These are phyloP conservation scores for Pistacia atlantica DNA, from an alignment of 345 rosid species.

Conservation along the genomic window DNA sequence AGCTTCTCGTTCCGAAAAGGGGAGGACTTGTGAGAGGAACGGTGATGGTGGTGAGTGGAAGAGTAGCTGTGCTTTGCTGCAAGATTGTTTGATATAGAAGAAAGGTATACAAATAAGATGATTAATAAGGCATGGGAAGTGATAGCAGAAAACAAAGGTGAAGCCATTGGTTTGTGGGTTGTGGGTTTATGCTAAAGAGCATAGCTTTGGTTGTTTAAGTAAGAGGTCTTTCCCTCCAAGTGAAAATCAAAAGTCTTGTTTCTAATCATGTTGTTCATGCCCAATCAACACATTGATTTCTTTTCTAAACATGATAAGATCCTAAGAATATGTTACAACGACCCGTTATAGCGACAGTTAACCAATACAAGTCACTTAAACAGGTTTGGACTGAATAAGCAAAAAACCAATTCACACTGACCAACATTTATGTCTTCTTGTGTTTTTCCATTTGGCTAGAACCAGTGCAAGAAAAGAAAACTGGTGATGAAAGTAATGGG, in stretches of 20 bases:
- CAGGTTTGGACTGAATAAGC: conserved; percentile 8
- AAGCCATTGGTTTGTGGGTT: conserved; percentile 48
- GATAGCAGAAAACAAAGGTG: conserved; percentile 22
- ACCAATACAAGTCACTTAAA: conserved; percentile 28
- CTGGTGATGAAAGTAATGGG: conserved; percentile 5
- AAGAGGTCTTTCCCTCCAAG: conserved; percentile 26
- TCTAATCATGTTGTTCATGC: conserved; percentile 37
- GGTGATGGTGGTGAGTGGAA: conserved; percentile 30
- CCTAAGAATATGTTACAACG: conserved; percentile 31
- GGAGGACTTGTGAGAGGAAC: conserved; percentile 35
- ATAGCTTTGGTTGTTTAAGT: conserved; percentile 25
- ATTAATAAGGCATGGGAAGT: conserved; percentile 24
- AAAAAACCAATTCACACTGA: background rate
- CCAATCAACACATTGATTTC: conserved; percentile 23
- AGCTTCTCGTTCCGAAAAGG: conserved; percentile 49
- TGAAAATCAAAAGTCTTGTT: conserved; percentile 31
- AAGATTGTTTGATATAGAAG: conserved; percentile 23
- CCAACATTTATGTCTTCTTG: conserved; percentile 1
- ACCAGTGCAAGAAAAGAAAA: background rate
- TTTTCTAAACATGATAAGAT: conserved; percentile 17
- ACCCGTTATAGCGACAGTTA: conserved; percentile 46
- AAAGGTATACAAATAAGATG: conserved; percentile 33
- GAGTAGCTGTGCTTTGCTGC: conserved; percentile 52
- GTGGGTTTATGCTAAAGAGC: background rate
- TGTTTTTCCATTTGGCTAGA: background rate